Conservation (phyloP, 768 basidiomycete species). For the Leccinum olivaceopallidum region DNA sequence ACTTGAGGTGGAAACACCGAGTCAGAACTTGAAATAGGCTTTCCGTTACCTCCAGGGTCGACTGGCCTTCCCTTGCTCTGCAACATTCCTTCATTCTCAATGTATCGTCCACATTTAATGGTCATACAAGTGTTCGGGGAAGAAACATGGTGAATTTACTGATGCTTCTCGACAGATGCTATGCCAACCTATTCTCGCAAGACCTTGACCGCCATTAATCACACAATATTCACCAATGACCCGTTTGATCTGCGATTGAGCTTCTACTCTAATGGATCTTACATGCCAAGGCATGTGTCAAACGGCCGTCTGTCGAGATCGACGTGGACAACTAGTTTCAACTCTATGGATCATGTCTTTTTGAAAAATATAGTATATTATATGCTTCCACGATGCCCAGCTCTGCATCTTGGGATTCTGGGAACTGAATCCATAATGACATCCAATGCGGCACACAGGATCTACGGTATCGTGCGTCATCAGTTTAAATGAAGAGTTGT, state of each 20-base stretch:
- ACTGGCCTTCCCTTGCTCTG: conserved; percentile 40
- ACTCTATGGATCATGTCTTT: not conserved
- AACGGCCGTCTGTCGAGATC: not conserved
- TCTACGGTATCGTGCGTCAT: too few species aligned
- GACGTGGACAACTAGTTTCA: not conserved
- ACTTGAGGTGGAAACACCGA: conserved; percentile 16
- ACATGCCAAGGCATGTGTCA: conserved; percentile 6
- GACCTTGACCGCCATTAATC: conserved; percentile 29
- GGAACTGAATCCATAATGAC: too few species aligned
- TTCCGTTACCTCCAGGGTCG: conserved; percentile 50
- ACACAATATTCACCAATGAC: conserved; percentile 18
- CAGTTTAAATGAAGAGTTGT: not conserved
- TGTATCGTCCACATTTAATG: conserved; percentile 27
- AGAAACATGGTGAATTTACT: conserved; percentile 27
- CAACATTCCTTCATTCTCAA: conserved; percentile 20
- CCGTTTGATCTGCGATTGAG: conserved; percentile 25
- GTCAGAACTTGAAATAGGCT: conserved; percentile 10
- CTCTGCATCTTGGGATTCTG: too few species aligned
- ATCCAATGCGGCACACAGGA: not conserved
- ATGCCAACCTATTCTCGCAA: conserved; percentile 24
- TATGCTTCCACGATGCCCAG: too few species aligned
- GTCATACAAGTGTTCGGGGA: conserved; percentile 34
- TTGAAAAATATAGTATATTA: too few species aligned
- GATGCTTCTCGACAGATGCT: not conserved
- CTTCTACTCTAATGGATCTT: conserved; percentile 29